phyloP scores from a whole-genome alignment of 208 protist genomes.

The Acanthamoeba culbertsoni region DNA sequence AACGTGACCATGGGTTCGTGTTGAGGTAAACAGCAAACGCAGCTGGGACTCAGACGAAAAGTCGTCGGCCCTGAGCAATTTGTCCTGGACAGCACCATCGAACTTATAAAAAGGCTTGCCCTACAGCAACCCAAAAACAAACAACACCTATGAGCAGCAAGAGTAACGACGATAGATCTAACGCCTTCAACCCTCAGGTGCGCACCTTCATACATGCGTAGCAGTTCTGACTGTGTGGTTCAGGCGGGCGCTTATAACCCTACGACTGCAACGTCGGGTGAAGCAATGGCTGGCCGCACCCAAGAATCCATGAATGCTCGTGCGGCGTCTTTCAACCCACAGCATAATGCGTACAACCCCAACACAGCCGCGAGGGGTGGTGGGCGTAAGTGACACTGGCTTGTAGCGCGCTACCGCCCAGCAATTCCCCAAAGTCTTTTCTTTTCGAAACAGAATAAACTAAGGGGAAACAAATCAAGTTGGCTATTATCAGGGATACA shows the following conservation, averaged over 20 bases:
- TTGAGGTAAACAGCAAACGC: too few relatives aligned
- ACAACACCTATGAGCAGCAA: not conserved
- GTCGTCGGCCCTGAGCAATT: too few relatives aligned
- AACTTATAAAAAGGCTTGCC: too few relatives aligned
- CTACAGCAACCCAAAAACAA: not conserved
- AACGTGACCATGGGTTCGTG: too few relatives aligned
- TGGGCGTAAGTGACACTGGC: not conserved
- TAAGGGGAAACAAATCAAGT: too few relatives aligned
- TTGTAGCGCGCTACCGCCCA: too few relatives aligned
- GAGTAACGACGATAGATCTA: not conserved
- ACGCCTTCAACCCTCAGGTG: not conserved
- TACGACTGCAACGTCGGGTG: not conserved
- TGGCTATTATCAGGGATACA: too few relatives aligned
- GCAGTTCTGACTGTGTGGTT: not conserved
- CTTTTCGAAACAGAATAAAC: too few relatives aligned
- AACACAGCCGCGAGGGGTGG: not conserved
- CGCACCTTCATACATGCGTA: not conserved
- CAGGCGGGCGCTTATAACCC: not conserved
- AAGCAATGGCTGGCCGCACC: not conserved
- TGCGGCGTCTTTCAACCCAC: not conserved
- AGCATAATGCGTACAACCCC: not conserved
- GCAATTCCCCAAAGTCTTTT: too few relatives aligned
- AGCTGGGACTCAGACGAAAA: too few relatives aligned
- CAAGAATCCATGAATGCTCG: not conserved
- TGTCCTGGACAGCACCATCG: too few relatives aligned